These are phyloP conservation scores for Sarocladium oryzae DNA, from an alignment of 2,329 filamentous ascomycete species.

Conservation along the genomic window DNA sequence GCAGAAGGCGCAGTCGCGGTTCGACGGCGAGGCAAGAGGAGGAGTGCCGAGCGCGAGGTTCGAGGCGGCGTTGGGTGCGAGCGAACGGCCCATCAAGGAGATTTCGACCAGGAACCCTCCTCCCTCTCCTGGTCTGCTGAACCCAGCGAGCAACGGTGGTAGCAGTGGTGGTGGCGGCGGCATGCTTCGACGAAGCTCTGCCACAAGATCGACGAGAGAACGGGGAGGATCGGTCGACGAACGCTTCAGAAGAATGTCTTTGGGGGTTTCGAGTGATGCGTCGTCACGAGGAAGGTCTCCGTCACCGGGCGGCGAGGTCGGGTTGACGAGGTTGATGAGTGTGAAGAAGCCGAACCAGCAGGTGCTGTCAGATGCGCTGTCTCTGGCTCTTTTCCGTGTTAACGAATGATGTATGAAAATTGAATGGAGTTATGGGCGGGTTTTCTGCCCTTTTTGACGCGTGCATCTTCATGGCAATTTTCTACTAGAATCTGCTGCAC, in stretches of 20 bases:
- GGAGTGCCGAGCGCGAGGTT: constrained; percentile 13
- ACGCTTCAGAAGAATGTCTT: background rate
- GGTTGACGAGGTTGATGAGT: constrained; percentile 14
- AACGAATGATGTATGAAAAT: constrained; percentile 6
- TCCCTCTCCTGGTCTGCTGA: background rate
- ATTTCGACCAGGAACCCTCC: background rate
- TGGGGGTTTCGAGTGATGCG: constrained; percentile 5
- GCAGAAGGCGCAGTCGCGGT: constrained; percentile 7
- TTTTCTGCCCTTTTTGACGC: too few species aligned
- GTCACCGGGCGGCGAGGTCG: constrained; percentile 10
- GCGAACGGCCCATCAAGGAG: constrained; percentile 8
- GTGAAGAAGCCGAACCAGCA: constrained; percentile 13
- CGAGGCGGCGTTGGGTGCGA: constrained; percentile 14
- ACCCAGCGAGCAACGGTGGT: background rate
- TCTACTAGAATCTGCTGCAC: too few species aligned
- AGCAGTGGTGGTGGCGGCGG: background rate
- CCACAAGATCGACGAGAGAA: background rate
- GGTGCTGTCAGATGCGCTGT: constrained; percentile 11
- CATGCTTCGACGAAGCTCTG: constrained; percentile 5
- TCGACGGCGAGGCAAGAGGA: constrained; percentile 10
- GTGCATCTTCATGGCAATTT: too few species aligned
- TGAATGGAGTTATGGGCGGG: too few species aligned
- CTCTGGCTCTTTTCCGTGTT: constrained; percentile 11
- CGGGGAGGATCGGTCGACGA: background rate
- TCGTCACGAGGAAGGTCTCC: constrained; percentile 11